Evolutionary conservation across 1,139 yeast genomes (phyloP), one percentile per base, ranked within the genome.

Genomic region (Arxiozyma heterogenica): DNA sequence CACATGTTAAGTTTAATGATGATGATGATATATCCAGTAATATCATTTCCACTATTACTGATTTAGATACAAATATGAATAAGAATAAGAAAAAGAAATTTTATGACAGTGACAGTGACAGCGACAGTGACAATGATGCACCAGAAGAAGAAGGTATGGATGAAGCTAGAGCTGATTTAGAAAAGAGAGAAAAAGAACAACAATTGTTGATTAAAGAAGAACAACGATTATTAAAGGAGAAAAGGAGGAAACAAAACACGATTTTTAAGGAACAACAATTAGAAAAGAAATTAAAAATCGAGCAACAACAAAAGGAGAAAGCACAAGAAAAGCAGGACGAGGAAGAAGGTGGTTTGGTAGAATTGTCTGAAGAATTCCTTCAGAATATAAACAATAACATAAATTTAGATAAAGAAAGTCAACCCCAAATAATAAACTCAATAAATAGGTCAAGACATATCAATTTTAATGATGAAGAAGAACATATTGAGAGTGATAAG

Each of bases 161-260:
- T 21, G 53, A 59, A 12, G 69, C 67, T 4, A 61, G 58, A 39
- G 51, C 54, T 4, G 69, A 70, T 1, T 59, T 73, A 38, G 67
- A 76, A 55, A 68, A 68, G 52, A 66, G 72, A 53, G 72, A 76
- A 56, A 71, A 70, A 51, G 69, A 73, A 55, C 58, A 65, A 45
- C 64, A 63, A 50, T 69, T 71, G 51, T 64, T 73, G 23, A 68
- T 73, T 52, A 71, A 70, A 51, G 68, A 71, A 58, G 65, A 68
- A 55, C 72, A 72, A 57, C 68, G 69, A 58, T 63, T 66, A 55
- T 72, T 75, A 59, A 75, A 73, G 65, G 79, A 77, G 60, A 78
- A 73, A 67, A 74, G 85, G 72, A 75, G 78, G 66, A 70, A 74
- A 61, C 75, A 74, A 58, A 77, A 80, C 61, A 69, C 72, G 55